Evolutionary conservation across 108 stramenopile genomes (phyloP), one percentile per base, ranked within the genome.

Genomic region (Skeletonema grethae): DNA sequence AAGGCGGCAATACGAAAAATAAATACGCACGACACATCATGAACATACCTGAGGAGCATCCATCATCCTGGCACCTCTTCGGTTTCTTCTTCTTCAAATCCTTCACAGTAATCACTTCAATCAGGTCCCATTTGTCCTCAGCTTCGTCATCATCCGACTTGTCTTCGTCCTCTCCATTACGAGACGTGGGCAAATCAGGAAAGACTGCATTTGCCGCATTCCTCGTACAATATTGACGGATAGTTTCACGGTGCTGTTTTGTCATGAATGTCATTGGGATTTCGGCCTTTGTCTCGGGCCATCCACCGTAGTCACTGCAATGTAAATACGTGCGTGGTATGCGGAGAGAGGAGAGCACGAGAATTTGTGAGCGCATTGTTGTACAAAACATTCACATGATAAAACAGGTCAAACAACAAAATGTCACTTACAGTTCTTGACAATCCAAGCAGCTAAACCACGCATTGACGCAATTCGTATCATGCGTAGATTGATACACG

Each of bases 401-500:
- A 20, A 6, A 53, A 0, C 50, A 53, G 15, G 0, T 20, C n/a
- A 48, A 60, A 12, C n/a, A 16, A 60, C 59, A 60, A 34, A 60
- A 20, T 34, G 2, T 16, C 24, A 45, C 68, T 69, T 16, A 69
- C 71, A 12, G 35, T 35, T 72, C 65, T 39, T 72, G 71, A n/a
- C 71, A 72, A 69, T 72, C 71, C 25, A 72, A 36, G 24, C 71
- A 72, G 22, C 53, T 57, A 48, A 35, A 69, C 65, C 65, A 72
- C 57, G 59, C 28, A 12, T n/a, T 45, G 5, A 57, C 58, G 9
- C 71, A 57, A 36, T 65, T 81, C 4, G 58, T 65, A 30, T 72
- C 50, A 13, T 18, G 22, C 18, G 20, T 73, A 7, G 75, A 81
- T 39, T 56, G 66, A 58, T 65, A 89, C 18, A 77, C 53, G 30